phyloP scores from a whole-genome alignment of 2,329 filamentous ascomycete genomes.

The Fusarium dimerum region DNA sequence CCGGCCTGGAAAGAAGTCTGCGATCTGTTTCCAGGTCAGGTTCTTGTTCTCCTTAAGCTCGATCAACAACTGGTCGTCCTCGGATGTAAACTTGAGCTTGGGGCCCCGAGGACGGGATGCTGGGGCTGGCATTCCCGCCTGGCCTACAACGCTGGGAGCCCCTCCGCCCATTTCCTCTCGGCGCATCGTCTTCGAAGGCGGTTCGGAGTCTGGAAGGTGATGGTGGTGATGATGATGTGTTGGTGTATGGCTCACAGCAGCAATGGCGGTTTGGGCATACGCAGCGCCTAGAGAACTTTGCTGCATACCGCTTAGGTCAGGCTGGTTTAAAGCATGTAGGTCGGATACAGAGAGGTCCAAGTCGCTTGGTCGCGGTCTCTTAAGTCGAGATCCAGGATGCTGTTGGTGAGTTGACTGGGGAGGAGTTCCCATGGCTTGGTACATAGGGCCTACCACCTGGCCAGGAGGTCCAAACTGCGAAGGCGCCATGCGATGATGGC shows the following conservation, averaged over 20 bases:
- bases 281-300: slow-evolving; percentile 53
- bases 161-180: slow-evolving; percentile 58
- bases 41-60: slow-evolving; percentile 94
- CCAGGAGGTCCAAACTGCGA: slow-evolving; percentile 53
- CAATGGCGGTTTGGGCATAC: slow-evolving; percentile 48
- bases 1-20: slow-evolving; percentile 90
- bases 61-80: slow-evolving; percentile 85
- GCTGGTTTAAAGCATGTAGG: slow-evolving; percentile 54
- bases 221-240: slow-evolving; percentile 84
- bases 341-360: slow-evolving; percentile 56
- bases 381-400: slow-evolving; percentile 40
- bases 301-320: slow-evolving; percentile 57
- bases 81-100: slow-evolving; percentile 90
- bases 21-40: slow-evolving; percentile 96
- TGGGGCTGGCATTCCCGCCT: slow-evolving; percentile 82
- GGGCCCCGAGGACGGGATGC: slow-evolving; percentile 80
- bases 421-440: slow-evolving; percentile 50
- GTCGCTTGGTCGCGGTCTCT: slow-evolving; percentile 59
- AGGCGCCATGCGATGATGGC: slow-evolving; percentile 52
- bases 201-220: slow-evolving; percentile 72
- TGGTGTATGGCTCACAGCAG: slow-evolving; percentile 36
- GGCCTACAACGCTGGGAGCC: slow-evolving; percentile 82
- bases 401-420: slow-evolving; percentile 35
- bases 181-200: slow-evolving; percentile 67
- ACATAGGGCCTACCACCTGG: slow-evolving; percentile 53